Evolutionary conservation across 148 eudicot genomes (phyloP).

Genomic region (Arctostaphylos glauca): DNA sequence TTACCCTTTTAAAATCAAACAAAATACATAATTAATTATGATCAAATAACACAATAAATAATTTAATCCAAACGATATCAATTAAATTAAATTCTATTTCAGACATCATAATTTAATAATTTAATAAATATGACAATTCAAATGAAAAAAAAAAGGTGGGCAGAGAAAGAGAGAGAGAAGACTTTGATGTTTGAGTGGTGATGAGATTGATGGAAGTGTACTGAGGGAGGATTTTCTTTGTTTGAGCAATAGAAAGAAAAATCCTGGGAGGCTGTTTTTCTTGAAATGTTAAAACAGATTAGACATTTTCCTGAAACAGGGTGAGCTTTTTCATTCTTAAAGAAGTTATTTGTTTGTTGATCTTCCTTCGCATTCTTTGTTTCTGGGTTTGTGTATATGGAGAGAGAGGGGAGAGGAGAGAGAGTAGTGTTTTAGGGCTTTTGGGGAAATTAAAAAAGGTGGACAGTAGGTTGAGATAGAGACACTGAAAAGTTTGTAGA

Average conservation of each 20-base stretch:
- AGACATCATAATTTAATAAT: too few relatives aligned
- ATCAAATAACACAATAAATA: too few relatives aligned
- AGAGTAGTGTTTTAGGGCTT: not conserved
- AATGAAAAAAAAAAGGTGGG: too few relatives aligned
- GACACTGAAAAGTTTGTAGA: not conserved
- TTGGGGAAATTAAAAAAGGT: slow-evolving; percentile 8
- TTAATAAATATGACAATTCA: too few relatives aligned
- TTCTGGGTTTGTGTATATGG: not conserved
- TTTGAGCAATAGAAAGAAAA: not conserved
- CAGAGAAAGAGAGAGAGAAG: not conserved
- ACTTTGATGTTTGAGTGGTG: not conserved
- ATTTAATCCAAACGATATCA: too few relatives aligned
- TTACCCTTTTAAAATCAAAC: too few relatives aligned
- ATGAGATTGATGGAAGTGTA: slow-evolving; percentile 7
- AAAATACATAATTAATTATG: too few relatives aligned
- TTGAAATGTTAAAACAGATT: not conserved
- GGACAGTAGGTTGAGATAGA: not conserved
- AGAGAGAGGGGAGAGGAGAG: not conserved
- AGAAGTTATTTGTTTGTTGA: not conserved
- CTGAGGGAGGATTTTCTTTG: not conserved
- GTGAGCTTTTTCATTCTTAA: not conserved
- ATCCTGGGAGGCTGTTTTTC: not conserved
- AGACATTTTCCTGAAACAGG: not conserved
- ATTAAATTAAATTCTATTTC: too few relatives aligned
- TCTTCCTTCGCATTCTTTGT: not conserved